Base-by-base conservation (phyloP, 192 early-diverging fungal genomes). In the Haplosporangium gracile region DNA sequence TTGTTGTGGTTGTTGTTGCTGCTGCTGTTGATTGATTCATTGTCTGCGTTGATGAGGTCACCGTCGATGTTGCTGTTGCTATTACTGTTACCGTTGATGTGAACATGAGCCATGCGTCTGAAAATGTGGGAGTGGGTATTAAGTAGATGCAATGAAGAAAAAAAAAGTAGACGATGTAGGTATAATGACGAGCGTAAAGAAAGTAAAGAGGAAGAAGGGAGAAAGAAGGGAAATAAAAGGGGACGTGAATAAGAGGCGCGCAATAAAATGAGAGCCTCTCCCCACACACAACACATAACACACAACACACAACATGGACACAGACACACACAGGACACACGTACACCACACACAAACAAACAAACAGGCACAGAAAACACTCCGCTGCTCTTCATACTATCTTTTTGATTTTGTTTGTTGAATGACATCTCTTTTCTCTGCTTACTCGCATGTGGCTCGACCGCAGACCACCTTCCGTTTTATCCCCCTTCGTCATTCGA, bases 101-200 rank as follows among this genome's bases (percentile, higher is more conserved):
- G 68, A 57, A 36, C 68, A 76, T 75, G 68, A 51, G 74, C 75
- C 74, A 76, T 82, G 70, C 81, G 75, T 43, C 42, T 11, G 42
- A 20, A 47, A 9, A 74, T 16, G 18, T 15, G 29, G 72, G 24
- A 4, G 29, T 32, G 26, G 7, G 29, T n/a, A 24, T 24, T 11
- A 40, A 65, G 55, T 70, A 24, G 43, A 78, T 49, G 43, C 18
- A 43, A 68, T 71, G 13, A 5, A 45, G 16, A 36, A 38, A 9
- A 36, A 38, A 9, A 32, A 34, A 29, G 36, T 13, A 39, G 32
- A 39, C 18, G 18, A 39, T 70, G 36, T 26, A 22, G 45, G 26
- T 32, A 57, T 38, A 49, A 70, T n/a, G n/a, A 36, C 6, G 29
- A 42, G 49, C 36, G 36, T 36, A 43, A 32, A 72, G 10, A n/a